Evolutionary conservation across 2,329 filamentous ascomycete species (phyloP).

Genomic region (Septoria petroselini): DNA sequence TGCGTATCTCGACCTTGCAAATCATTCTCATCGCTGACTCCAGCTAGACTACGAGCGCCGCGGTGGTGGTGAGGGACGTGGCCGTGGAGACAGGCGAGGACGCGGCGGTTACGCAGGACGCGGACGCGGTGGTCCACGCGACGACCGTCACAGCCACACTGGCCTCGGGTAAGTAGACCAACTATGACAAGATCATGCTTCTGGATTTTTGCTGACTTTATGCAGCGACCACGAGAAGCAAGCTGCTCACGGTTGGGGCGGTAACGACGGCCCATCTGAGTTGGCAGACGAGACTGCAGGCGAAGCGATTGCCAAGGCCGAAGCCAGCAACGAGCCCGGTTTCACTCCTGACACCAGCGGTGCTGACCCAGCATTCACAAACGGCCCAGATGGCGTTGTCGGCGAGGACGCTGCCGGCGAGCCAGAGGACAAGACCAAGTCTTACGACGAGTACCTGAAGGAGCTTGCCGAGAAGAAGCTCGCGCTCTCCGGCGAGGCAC

Average conservation of each 20-base stretch:
- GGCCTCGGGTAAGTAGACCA: slow-evolving; percentile 54
- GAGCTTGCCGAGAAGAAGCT: slow-evolving; percentile 73
- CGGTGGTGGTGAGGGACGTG: slow-evolving; percentile 51
- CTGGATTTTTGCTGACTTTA: slow-evolving; percentile 3
- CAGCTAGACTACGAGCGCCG: slow-evolving; percentile 33
- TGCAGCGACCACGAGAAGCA: slow-evolving; percentile 78
- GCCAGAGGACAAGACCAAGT: slow-evolving; percentile 77
- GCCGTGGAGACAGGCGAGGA: slow-evolving; percentile 48
- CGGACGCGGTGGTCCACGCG: slow-evolving; percentile 49
- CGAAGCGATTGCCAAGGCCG: slow-evolving; percentile 74
- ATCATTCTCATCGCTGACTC: neutral
- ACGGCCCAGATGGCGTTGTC: slow-evolving; percentile 43
- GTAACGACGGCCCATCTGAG: slow-evolving; percentile 71
- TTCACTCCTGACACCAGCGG: slow-evolving; percentile 37
- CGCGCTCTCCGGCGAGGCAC: slow-evolving; percentile 60
- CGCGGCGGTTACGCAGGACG: slow-evolving; percentile 41
- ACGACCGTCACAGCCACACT: slow-evolving; percentile 61
- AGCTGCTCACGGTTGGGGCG: slow-evolving; percentile 85
- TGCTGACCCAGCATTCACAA: slow-evolving; percentile 45
- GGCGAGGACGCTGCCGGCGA: slow-evolving; percentile 36
- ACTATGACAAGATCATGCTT: neutral
- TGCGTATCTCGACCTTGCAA: neutral
- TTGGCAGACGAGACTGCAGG: slow-evolving; percentile 88
- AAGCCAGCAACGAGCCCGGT: slow-evolving; percentile 32
- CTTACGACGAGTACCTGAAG: slow-evolving; percentile 83